Conservation (phyloP, 2,329 filamentous ascomycete genomes). For the Penicillium janthinellum region DNA sequence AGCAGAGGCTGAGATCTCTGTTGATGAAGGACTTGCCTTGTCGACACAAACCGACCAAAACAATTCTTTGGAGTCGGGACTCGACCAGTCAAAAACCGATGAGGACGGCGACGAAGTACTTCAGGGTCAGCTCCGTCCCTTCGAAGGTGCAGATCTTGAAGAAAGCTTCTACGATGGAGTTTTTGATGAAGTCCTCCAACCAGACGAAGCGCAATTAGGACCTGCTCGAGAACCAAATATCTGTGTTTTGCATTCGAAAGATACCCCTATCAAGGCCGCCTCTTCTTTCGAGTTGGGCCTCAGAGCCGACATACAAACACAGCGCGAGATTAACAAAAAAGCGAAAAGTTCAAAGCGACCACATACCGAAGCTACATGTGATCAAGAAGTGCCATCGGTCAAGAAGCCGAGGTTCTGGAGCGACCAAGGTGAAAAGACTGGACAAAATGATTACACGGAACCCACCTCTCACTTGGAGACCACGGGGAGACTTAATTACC, state of each 20-base stretch:
- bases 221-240: background rate
- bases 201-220: background rate
- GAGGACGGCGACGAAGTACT: constrained; percentile 23
- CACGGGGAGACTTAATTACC: background rate
- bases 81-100: constrained; percentile 28
- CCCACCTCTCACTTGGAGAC: background rate
- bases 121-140: background rate
- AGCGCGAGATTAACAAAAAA: background rate
- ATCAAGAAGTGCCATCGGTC: background rate
- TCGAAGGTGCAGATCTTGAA: constrained; percentile 16
- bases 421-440: background rate
- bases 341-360: constrained; percentile 7
- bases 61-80: constrained; percentile 47
- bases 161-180: constrained; percentile 29
- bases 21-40: constrained; percentile 65
- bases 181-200: constrained; percentile 20
- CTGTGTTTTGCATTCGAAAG: background rate
- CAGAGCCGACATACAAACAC: background rate
- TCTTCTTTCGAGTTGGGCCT: background rate
- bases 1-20: constrained; percentile 48
- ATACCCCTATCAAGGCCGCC: background rate
- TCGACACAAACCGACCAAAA: constrained; percentile 47
- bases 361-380: background rate
- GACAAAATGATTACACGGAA: background rate
- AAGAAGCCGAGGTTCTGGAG: constrained; percentile 22